Evolutionary conservation across 192 early-diverging fungal species (phyloP).

Genomic region (Umbelopsis vinacea): DNA sequence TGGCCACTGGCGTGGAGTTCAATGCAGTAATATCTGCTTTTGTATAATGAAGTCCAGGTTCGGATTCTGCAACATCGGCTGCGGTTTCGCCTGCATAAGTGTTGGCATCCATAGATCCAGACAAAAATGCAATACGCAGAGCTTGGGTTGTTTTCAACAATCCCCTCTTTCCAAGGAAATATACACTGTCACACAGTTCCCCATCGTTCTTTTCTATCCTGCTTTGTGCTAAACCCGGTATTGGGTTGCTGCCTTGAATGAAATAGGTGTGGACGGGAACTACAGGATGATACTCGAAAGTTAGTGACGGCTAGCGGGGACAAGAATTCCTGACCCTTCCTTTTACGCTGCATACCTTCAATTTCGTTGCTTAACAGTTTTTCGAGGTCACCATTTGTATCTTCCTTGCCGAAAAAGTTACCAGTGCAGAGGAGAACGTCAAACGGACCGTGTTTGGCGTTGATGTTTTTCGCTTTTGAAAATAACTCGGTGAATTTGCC

Average conservation of each 20-base stretch:
- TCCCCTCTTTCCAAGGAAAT: constrained; percentile 67
- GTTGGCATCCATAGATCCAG: constrained; percentile 46
- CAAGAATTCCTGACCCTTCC: neutral
- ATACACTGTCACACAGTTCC: constrained; percentile 78
- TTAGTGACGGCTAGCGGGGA: neutral
- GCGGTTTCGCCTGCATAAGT: constrained; percentile 28
- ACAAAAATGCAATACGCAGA: constrained; percentile 65
- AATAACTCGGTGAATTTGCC: constrained; percentile 72
- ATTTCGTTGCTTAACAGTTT: constrained; percentile 60
- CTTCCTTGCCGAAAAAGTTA: constrained; percentile 73
- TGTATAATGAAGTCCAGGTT: constrained; percentile 34
- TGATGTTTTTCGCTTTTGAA: constrained; percentile 72
- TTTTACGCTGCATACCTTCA: constrained; percentile 30
- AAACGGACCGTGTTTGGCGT: constrained; percentile 87
- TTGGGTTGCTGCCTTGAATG: constrained; percentile 64
- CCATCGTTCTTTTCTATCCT: constrained; percentile 61
- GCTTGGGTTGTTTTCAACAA: constrained; percentile 62
- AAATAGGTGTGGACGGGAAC: constrained; percentile 81
- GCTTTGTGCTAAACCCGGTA: constrained; percentile 60
- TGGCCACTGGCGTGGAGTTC: constrained; percentile 27
- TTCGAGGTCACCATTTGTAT: constrained; percentile 49
- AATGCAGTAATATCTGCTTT: constrained; percentile 39
- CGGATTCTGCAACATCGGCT: constrained; percentile 25
- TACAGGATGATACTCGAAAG: constrained; percentile 14
- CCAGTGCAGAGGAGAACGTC: constrained; percentile 80